Percentiles rank a stretch among this genome's conserved stretches.
phyloP scores from a whole-genome alignment of 306 rosid species.

The Dalbergia cochinchinensis region DNA sequence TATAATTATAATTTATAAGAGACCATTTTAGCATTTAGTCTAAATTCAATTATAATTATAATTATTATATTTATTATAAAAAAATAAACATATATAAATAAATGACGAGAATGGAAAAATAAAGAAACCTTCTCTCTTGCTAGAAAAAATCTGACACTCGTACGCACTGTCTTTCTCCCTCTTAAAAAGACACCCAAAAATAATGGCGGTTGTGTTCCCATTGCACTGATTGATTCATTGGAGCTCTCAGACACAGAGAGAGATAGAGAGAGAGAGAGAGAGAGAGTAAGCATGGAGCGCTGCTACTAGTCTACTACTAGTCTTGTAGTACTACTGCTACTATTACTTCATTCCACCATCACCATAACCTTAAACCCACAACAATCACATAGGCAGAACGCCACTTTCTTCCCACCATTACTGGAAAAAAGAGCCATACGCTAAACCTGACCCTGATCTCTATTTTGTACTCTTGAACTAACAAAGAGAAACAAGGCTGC shows the following conservation, averaged over 20 bases:
- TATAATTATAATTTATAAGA: no score
- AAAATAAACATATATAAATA: background rate
- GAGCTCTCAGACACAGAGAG: constrained; percentile 44
- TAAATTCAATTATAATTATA: background rate
- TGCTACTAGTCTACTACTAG: background rate
- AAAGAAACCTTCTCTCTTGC: constrained; percentile 45
- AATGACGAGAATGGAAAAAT: constrained; percentile 18
- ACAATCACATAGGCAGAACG: constrained; percentile 31
- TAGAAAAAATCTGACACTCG: constrained; percentile 59
- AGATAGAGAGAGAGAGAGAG: constrained; percentile 37
- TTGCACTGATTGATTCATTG: constrained; percentile 66
- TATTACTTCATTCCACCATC: background rate
- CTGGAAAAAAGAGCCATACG: constrained; percentile 50
- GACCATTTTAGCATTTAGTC: no score
- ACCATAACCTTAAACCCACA: constrained; percentile 36
- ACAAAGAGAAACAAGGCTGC: no score
- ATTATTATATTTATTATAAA: background rate
- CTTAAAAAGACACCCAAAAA: constrained; percentile 68
- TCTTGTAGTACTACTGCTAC: background rate
- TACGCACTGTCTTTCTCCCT: constrained; percentile 49
- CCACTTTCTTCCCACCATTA: constrained; percentile 48
- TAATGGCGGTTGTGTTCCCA: constrained; percentile 80
- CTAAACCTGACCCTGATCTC: constrained; percentile 30
- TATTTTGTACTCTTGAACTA: constrained; percentile 9
- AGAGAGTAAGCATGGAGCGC: constrained; percentile 40